phyloP scores from a whole-genome alignment of 106 monocot genomes.

The Dioscorea dumetorum region DNA sequence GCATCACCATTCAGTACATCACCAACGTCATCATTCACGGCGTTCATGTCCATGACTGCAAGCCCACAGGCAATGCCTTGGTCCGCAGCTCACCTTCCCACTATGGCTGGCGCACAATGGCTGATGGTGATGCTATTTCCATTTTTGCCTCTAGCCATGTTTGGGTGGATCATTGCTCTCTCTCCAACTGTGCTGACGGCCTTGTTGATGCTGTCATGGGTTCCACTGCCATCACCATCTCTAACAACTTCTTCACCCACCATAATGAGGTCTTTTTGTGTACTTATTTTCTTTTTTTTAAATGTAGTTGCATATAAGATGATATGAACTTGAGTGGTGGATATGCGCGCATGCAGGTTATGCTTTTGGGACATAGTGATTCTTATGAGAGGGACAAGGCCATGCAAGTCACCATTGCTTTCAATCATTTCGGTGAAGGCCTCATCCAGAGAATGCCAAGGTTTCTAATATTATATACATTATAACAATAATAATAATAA shows the following conservation, averaged over 20 bases:
- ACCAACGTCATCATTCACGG: conserved; percentile 36
- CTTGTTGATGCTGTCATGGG: conserved; percentile 38
- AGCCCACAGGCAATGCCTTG: conserved; percentile 46
- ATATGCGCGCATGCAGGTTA: conserved; percentile 12
- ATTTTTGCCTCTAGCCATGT: conserved; percentile 34
- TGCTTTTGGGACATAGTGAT: conserved; percentile 43
- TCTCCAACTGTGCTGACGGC: conserved; percentile 46
- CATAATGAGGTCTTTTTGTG: conserved; percentile 27
- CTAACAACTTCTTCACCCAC: conserved; percentile 45
- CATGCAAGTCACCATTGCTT: conserved; percentile 51
- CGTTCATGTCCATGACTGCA: conserved; percentile 36
- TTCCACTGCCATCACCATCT: conserved; percentile 41
- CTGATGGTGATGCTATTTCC: conserved; percentile 38
- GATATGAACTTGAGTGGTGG: too few relatives aligned
- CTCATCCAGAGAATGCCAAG: conserved; percentile 52
- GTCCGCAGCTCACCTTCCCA: conserved; percentile 37
- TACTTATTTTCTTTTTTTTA: too few relatives aligned
- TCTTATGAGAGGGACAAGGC: conserved; percentile 34
- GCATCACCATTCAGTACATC: conserved; percentile 33
- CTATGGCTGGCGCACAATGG: conserved; percentile 44
- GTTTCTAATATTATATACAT: not conserved
- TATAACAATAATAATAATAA: too few relatives aligned
- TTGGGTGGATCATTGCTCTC: conserved; percentile 50
- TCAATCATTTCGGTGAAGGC: conserved; percentile 49
- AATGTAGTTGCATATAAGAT: too few relatives aligned